phyloP scores from a whole-genome alignment of 768 basidiomycete species.

The Cystobasidium onofrii region DNA sequence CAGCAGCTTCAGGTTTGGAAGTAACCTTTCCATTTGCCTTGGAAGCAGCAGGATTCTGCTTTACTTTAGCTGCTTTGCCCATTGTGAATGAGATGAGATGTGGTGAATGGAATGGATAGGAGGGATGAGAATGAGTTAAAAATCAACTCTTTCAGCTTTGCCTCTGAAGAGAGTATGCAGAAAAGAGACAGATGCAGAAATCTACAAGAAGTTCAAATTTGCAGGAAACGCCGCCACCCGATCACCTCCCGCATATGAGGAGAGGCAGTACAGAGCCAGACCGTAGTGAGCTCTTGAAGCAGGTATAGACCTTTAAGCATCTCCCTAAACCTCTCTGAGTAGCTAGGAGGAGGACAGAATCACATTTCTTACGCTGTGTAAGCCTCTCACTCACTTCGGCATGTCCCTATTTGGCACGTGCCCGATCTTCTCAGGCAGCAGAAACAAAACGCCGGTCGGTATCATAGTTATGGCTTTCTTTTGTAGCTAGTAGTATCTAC shows the following conservation, averaged over 20 bases:
- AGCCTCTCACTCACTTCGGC: neutral
- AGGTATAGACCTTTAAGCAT: no score
- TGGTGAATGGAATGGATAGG: neutral
- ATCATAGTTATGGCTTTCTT: no score
- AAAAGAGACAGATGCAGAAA: neutral
- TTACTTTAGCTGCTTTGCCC: conserved; percentile 28
- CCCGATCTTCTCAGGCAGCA: neutral
- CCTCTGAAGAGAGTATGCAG: neutral
- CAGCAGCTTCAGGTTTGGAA: neutral
- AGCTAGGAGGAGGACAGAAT: no score
- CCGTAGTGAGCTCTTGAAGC: no score
- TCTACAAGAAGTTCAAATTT: neutral
- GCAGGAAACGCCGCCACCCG: neutral
- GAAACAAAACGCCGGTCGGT: no score
- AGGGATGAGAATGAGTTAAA: neutral
- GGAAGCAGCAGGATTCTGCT: conserved; percentile 26
- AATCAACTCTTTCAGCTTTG: neutral
- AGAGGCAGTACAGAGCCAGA: neutral
- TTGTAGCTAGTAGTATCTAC: no score
- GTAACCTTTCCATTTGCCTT: conserved; percentile 17
- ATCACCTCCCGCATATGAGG: neutral
- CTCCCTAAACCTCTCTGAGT: no score
- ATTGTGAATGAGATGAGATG: conserved; percentile 3
- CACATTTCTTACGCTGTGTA: no score
- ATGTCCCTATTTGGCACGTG: neutral